A percentile compares a stretch with the other conserved stretches of the same genome.
phyloP scores from a whole-genome alignment of 2,329 filamentous ascomycete genomes.

The Sphaerulina musiva region DNA sequence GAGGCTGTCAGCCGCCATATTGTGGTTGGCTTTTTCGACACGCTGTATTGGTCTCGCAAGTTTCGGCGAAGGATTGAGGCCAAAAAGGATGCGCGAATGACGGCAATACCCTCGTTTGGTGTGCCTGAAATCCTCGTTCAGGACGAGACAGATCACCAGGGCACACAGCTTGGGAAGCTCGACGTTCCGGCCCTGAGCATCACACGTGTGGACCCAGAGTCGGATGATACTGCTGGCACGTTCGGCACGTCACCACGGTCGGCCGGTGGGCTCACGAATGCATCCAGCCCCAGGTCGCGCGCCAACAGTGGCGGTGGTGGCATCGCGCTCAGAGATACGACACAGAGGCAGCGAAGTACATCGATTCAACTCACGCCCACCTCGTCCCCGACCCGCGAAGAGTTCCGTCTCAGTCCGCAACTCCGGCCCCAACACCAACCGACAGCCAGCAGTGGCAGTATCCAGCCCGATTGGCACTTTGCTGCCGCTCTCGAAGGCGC shows the following conservation, averaged over 20 bases:
- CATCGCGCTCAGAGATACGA: neutral
- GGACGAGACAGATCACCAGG: constrained; percentile 55
- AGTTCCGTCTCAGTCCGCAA: constrained; percentile 20
- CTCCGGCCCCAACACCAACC: constrained; percentile 18
- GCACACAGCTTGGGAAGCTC: constrained; percentile 30
- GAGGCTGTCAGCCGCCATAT: constrained; percentile 86
- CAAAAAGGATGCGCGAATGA: constrained; percentile 70
- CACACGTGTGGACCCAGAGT: constrained; percentile 29
- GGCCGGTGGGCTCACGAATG: constrained; percentile 3
- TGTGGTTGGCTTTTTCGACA: constrained; percentile 93
- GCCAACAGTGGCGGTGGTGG: neutral
- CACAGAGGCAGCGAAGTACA: constrained; percentile 23
- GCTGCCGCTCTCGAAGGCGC: constrained; percentile 38
- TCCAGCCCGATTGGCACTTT: constrained; percentile 43
- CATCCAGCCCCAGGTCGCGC: constrained; percentile 2
- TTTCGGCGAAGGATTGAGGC: constrained; percentile 70
- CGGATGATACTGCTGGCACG: constrained; percentile 31
- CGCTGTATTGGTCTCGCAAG: constrained; percentile 75
- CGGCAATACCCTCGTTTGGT: constrained; percentile 67
- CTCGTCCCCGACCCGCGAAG: constrained; percentile 18
- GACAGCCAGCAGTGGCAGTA: constrained; percentile 22
- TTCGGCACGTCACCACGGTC: constrained; percentile 16
- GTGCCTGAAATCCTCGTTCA: constrained; percentile 90
- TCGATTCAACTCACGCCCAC: constrained; percentile 29
- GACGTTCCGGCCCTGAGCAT: constrained; percentile 30